Base-by-base conservation (phyloP, 768 basidiomycete species). In the Panaeolus papilionaceus region DNA sequence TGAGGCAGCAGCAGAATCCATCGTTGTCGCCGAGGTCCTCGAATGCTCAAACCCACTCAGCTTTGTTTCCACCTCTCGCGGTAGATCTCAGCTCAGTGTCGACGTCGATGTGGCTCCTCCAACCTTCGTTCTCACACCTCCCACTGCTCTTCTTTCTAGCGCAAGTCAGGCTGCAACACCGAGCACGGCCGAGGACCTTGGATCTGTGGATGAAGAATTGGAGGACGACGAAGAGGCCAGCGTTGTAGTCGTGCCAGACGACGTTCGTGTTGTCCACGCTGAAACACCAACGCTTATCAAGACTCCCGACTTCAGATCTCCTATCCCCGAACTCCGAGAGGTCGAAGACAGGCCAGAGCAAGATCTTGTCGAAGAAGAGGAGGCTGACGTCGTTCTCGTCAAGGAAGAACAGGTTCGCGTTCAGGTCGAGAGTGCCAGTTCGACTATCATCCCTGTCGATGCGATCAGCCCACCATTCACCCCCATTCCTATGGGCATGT, bases 241-340 rank as follows among this genome's bases (percentile, higher is more conserved):
- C 33, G 26, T 33, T 28, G 14, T 58, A 28, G 54, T 58, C 6
- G 54, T 58, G 3, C 54, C 10, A 28, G 14, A 58, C 8, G 54
- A 58, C 14, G 54, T 58, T 16, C 54, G 28, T 16, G 33, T 58
- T 16, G 20, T 58, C 2, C 54, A 58, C 54, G 54, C 54, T 4
- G 20, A 58, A 37, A 58, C 54, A 58, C 54, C 54, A 37, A 58
- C 54, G 11, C 54, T 58, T 12, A 58, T 58, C 54, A 58, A 58
- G 14, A 58, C 54, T 3, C 2, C 8, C 4, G 20, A 23, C 4
- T 58, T 58, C 54, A 28, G 28, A 18, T 37, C 1, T 1, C 26
- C 16, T 33, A 37, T 1, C 14, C 14, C 28, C 12, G 28, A 58
- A 10, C 6, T 37, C 14, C 14, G 14, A 9, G 11, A 58, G 4